phyloP scores from a whole-genome alignment of 2,329 filamentous ascomycete species.

The Aspergillus sp. region DNA sequence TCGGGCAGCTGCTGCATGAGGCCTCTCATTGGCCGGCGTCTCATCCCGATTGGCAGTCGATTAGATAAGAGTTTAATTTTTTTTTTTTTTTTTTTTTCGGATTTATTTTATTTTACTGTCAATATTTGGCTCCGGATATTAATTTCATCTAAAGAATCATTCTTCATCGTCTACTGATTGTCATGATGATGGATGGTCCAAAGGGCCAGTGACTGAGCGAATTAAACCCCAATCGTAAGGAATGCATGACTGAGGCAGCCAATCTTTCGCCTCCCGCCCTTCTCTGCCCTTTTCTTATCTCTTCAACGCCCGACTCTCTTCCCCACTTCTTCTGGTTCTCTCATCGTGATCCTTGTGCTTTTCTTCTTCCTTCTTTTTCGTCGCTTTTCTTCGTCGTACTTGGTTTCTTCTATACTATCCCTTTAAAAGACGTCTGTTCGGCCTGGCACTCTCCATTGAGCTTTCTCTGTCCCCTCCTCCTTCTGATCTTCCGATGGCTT shows the following conservation, averaged over 20 bases:
- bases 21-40: neutral
- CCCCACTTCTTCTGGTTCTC: neutral
- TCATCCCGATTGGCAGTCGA: too few species aligned
- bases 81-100: too few species aligned
- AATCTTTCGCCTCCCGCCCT: neutral
- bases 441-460: neutral
- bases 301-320: neutral
- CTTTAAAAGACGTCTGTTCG: neutral
- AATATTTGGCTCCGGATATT: too few species aligned
- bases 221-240: too few species aligned
- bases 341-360: neutral
- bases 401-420: too few species aligned
- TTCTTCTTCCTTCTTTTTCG: neutral
- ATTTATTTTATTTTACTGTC: too few species aligned
- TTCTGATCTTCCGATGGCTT: neutral
- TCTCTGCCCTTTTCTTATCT: neutral
- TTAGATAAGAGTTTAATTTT: too few species aligned
- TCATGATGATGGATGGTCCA: too few species aligned
- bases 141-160: too few species aligned
- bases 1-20: neutral
- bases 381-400: neutral
- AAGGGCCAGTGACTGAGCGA: too few species aligned
- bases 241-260: too few species aligned
- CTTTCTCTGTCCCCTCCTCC: neutral
- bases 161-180: too few species aligned